Percentiles rank a stretch among this genome's conserved stretches.
phyloP scores from a whole-genome alignment of 257 asterid genomes.

The Prunella vulgaris region DNA sequence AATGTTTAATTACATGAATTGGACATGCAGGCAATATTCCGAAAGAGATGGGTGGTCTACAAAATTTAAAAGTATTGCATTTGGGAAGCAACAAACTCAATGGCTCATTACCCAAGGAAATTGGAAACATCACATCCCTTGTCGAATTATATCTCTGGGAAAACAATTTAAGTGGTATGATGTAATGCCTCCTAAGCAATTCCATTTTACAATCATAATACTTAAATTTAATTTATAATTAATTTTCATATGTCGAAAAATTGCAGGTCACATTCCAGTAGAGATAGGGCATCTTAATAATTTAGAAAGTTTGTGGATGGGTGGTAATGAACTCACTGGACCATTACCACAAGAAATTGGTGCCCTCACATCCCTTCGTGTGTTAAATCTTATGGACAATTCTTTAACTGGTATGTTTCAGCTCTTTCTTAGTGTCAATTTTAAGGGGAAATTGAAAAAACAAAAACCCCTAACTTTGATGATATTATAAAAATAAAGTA shows the following conservation, averaged over 20 bases:
- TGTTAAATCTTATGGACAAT: neutral
- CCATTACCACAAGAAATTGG: neutral
- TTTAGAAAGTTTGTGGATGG: neutral
- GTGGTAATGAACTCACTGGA: conserved; percentile 1
- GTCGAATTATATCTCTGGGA: neutral
- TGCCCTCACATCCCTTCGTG: neutral
- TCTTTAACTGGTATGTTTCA: neutral
- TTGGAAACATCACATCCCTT: neutral
- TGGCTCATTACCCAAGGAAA: neutral
- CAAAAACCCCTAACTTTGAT: too few species aligned
- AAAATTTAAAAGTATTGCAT: neutral
- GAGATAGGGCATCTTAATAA: neutral
- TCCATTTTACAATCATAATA: too few species aligned
- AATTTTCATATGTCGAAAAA: too few species aligned
- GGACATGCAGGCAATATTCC: neutral
- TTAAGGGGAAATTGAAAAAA: too few species aligned
- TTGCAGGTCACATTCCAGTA: neutral
- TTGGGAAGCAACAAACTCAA: neutral
- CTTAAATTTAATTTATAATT: too few species aligned
- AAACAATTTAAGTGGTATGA: neutral
- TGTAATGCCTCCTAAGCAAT: too few species aligned
- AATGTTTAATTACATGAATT: too few species aligned
- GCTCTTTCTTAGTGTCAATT: neutral
- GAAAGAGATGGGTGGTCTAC: neutral
- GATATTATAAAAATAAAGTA: too few species aligned